Evolutionary conservation across 1,284 basidiomycete species (phyloP).

Genomic region (Ceratobasidium sp.): DNA sequence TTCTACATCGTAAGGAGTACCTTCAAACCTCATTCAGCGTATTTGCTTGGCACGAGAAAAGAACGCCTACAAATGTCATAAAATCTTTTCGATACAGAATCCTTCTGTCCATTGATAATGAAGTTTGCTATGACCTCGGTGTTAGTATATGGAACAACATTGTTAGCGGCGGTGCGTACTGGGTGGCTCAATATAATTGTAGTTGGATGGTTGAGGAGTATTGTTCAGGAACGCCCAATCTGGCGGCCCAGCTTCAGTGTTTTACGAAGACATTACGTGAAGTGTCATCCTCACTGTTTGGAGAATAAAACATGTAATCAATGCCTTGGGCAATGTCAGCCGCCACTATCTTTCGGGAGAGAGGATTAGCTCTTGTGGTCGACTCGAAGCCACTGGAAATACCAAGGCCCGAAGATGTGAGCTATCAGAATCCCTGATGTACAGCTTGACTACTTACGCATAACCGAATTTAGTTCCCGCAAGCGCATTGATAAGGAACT

Average conservation of each 20-base stretch:
- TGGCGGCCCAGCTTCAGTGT: background rate
- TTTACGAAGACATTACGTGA: background rate
- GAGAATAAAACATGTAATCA: constrained; percentile 22
- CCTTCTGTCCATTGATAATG: constrained; percentile 2
- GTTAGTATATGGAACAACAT: background rate
- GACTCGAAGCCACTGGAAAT: constrained; percentile 56
- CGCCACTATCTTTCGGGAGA: constrained; percentile 31
- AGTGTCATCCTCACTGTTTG: constrained; percentile 21
- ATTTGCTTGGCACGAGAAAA: background rate
- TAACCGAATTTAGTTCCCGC: constrained; percentile 60
- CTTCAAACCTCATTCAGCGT: background rate
- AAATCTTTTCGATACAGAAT: constrained; percentile 43
- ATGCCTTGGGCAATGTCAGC: constrained; percentile 34
- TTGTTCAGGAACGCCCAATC: constrained; percentile 61
- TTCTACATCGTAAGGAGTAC: constrained; percentile 49
- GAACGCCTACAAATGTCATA: constrained; percentile 48
- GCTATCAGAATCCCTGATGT: constrained; percentile 17
- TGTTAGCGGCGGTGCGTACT: background rate
- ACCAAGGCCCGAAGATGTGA: background rate
- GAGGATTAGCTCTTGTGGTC: constrained; percentile 52
- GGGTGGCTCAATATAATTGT: constrained; percentile 61
- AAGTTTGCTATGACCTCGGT: background rate
- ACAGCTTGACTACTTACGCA: constrained; percentile 56
- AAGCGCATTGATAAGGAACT: constrained; percentile 47
- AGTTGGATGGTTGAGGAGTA: constrained; percentile 54